Percentiles rank a stretch among this genome's conserved stretches.
Conservation (phyloP, 495 filamentous ascomycete species). For the Podospora fimiseda region DNA sequence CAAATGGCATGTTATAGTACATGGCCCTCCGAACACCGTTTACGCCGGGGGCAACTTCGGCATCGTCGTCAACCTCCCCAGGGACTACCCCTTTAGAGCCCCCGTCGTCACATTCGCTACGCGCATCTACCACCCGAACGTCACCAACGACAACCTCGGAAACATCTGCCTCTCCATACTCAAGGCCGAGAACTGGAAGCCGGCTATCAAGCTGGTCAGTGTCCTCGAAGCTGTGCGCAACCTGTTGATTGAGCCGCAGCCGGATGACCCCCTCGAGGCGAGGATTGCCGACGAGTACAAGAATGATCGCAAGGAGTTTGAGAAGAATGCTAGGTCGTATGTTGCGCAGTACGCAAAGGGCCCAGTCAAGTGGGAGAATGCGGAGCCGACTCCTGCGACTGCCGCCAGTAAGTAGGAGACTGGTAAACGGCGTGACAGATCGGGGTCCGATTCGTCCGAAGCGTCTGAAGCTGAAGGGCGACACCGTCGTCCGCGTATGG, state of each 20-base stretch:
- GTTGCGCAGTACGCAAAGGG: constrained; percentile 67
- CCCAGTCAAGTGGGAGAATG: constrained; percentile 19
- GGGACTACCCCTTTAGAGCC: constrained; percentile 92
- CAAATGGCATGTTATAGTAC: constrained; percentile 75
- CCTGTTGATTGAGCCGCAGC: constrained; percentile 79
- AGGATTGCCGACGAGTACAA: constrained; percentile 82
- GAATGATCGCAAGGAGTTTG: constrained; percentile 63
- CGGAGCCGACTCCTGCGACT: not conserved
- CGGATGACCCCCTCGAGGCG: constrained; percentile 88
- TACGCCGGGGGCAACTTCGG: constrained; percentile 79
- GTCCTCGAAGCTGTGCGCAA: constrained; percentile 75
- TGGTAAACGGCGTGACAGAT: no score
- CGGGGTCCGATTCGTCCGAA: no score
- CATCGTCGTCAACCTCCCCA: constrained; percentile 67
- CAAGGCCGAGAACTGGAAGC: constrained; percentile 91
- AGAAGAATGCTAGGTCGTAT: constrained; percentile 79
- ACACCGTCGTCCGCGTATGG: no score
- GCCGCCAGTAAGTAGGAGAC: no score
- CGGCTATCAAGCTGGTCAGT: constrained; percentile 64
- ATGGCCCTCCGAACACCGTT: constrained; percentile 62
- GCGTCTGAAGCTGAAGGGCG: no score
- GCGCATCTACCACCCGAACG: constrained; percentile 97
- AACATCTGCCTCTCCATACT: constrained; percentile 89
- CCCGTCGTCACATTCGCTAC: constrained; percentile 82
- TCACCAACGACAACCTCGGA: constrained; percentile 85